phyloP scores from a whole-genome alignment of 768 basidiomycete genomes.

The Pulveroboletus sp. region DNA sequence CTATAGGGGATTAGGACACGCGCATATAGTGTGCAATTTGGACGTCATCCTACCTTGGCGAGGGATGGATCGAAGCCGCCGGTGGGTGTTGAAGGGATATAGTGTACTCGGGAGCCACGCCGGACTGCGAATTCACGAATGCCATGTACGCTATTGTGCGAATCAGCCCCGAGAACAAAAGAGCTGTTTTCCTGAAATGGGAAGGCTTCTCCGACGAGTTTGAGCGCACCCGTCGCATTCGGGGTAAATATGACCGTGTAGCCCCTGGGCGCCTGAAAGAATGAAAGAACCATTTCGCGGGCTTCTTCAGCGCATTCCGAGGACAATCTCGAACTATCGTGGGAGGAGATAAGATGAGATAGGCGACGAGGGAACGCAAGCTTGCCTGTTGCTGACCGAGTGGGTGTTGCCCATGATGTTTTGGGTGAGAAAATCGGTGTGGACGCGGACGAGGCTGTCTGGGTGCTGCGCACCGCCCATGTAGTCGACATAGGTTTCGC shows the following conservation, averaged over 20 bases:
- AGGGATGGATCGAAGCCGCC: conserved; percentile 61
- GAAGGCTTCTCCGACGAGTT: conserved; percentile 79
- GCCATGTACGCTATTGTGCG: conserved; percentile 84
- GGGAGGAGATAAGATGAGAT: background rate
- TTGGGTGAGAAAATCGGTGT: conserved; percentile 63
- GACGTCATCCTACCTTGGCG: conserved; percentile 62
- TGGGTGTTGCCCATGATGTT: conserved; percentile 81
- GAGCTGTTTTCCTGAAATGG: conserved; percentile 59
- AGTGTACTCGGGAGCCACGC: conserved; percentile 55
- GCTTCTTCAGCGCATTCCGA: conserved; percentile 66
- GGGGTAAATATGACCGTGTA: conserved; percentile 83
- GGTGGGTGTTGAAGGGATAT: conserved; percentile 59
- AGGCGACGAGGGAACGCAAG: background rate
- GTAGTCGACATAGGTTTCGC: conserved; percentile 82
- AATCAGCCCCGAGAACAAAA: conserved; percentile 72
- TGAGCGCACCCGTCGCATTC: conserved; percentile 77
- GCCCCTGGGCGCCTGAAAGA: conserved; percentile 71
- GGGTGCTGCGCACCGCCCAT: conserved; percentile 85
- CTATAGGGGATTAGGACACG: conserved; percentile 33
- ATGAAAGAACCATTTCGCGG: conserved; percentile 67
- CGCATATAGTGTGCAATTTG: conserved; percentile 17
- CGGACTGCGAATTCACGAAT: conserved; percentile 67
- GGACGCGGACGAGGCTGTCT: conserved; percentile 68
- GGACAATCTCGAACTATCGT: conserved; percentile 64
- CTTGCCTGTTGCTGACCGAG: conserved; percentile 75